Conservation (phyloP, 345 rosid species). For the Punica granatum region DNA sequence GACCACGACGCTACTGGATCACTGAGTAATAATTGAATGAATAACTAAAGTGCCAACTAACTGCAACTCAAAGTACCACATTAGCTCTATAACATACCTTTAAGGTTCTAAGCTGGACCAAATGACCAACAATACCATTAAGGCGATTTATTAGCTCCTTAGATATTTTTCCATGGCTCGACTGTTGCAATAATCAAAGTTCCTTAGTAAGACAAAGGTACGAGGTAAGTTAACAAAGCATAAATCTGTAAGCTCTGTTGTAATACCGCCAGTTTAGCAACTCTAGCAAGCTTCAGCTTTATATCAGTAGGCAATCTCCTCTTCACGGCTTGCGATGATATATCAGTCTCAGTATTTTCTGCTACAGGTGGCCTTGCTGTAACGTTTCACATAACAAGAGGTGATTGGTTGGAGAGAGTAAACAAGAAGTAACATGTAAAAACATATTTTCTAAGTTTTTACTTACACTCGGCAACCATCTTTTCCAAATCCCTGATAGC, state of each 20-base stretch:
- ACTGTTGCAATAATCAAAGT: slow-evolving; percentile 36
- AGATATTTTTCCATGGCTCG: slow-evolving; percentile 71
- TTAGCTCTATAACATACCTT: slow-evolving; percentile 41
- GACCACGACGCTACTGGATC: background rate
- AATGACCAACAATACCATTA: slow-evolving; percentile 82
- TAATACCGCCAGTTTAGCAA: slow-evolving; percentile 22
- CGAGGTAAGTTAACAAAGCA: background rate
- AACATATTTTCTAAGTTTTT: slow-evolving; percentile 9
- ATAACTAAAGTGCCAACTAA: background rate
- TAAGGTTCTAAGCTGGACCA: slow-evolving; percentile 87
- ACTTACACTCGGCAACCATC: slow-evolving; percentile 89
- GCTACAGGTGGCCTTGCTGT: slow-evolving; percentile 74
- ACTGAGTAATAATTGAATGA: background rate
- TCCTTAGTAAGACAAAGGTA: background rate
- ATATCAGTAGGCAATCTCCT: slow-evolving; percentile 24
- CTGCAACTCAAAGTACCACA: background rate
- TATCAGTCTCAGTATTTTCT: slow-evolving; percentile 77
- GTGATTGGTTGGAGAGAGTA: slow-evolving; percentile 3
- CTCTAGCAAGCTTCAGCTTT: slow-evolving; percentile 25
- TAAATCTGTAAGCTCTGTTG: background rate
- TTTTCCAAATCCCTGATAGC: slow-evolving; percentile 86
- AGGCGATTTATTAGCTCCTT: slow-evolving; percentile 77
- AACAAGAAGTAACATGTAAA: slow-evolving; percentile 2
- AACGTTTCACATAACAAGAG: slow-evolving; percentile 13
- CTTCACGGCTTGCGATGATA: slow-evolving; percentile 27